Conservation (phyloP, 306 rosid species). For the Vigna hirtella region DNA sequence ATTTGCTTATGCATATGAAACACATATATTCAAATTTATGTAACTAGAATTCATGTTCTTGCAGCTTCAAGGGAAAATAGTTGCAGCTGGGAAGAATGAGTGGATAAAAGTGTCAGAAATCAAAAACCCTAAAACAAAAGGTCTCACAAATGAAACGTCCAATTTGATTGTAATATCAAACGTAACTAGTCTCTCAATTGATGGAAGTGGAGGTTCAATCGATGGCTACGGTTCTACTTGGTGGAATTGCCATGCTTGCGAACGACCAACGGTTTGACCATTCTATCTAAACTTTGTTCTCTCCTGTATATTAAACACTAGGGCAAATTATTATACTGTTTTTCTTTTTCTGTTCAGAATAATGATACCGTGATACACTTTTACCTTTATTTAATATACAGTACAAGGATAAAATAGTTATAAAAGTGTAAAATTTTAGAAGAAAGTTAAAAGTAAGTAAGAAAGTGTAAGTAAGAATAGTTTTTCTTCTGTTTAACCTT, state of each 20-base stretch:
- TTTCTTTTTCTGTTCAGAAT: too few species aligned
- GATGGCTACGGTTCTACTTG: conserved; percentile 35
- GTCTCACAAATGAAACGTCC: neutral
- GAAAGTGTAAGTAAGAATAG: too few species aligned
- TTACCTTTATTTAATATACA: fast-evolving
- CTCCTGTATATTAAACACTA: too few species aligned
- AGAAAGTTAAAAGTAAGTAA: too few species aligned
- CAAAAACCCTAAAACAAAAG: too few species aligned
- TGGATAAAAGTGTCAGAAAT: neutral
- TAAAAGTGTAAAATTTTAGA: too few species aligned
- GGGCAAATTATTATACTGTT: too few species aligned
- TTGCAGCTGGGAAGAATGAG: conserved; percentile 6
- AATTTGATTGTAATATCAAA: conserved; percentile 6
- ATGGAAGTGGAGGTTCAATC: conserved; percentile 1
- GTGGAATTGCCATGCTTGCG: conserved; percentile 33
- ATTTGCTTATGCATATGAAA: too few species aligned
- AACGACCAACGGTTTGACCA: neutral
- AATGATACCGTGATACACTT: fast-evolving
- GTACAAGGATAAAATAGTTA: too few species aligned
- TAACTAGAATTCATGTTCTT: neutral
- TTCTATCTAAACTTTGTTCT: neutral
- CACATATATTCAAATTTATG: too few species aligned
- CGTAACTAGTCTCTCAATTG: conserved; percentile 13
- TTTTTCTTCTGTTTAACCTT: too few species aligned
- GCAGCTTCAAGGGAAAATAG: conserved; percentile 34